Evolutionary conservation across 345 rosid genomes (phyloP).

Genomic region (Cardiospermum halicacabum): DNA sequence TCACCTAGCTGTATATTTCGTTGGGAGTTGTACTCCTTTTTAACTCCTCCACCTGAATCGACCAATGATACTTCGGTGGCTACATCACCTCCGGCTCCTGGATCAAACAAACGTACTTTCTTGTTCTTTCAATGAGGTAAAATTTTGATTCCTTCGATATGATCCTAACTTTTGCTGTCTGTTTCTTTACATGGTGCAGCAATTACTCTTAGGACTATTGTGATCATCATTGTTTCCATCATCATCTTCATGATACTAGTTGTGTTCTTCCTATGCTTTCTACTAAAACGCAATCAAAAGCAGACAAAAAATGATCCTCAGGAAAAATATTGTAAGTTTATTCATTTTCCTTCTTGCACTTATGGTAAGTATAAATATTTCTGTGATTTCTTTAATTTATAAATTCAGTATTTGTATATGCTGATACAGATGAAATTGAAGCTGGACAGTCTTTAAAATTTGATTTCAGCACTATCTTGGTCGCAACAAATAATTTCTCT

Average conservation of each 20-base stretch:
- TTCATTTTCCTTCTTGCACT: not conserved
- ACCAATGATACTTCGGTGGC: not conserved
- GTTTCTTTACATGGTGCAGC: conserved; percentile 5
- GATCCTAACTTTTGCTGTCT: not conserved
- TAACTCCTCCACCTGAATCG: not conserved
- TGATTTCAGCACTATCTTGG: not conserved
- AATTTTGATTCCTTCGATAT: no score
- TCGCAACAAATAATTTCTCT: conserved; percentile 11
- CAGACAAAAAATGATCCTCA: not conserved
- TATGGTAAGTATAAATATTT: no score
- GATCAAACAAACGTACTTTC: no score
- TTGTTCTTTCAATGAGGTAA: no score
- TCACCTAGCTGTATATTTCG: conserved; percentile 29
- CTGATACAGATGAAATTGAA: not conserved
- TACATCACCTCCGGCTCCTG: no score
- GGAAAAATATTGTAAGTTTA: not conserved
- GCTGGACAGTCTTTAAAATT: conserved; percentile 18
- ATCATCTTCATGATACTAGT: conserved; percentile 16
- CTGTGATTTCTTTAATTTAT: not conserved
- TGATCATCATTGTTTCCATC: conserved; percentile 21
- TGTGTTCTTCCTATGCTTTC: not conserved
- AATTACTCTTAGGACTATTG: conserved; percentile 9
- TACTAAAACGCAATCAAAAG: not conserved
- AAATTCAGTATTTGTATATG: not conserved
- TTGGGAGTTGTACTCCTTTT: conserved; percentile 28